These are phyloP conservation scores for Kwoniella mangroviensis DNA, from an alignment of 768 basidiomycete genomes.

Conservation along the genomic window DNA sequence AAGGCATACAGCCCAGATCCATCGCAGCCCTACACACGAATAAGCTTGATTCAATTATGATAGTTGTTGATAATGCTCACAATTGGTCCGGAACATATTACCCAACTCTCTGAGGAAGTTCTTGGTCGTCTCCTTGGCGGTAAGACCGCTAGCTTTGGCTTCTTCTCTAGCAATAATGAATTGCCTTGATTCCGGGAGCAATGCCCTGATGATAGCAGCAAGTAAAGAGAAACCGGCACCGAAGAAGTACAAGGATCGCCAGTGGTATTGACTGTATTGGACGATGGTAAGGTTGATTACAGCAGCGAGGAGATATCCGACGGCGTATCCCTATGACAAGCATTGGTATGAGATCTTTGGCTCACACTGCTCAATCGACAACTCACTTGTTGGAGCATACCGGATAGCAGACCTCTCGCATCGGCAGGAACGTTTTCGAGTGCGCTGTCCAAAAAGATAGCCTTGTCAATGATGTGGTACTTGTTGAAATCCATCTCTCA, in stretches of 20 bases:
- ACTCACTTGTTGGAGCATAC: constrained; percentile 72
- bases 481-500: not conserved
- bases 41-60: not conserved
- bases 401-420: constrained; percentile 80
- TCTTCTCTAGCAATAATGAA: constrained; percentile 67
- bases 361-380: not conserved
- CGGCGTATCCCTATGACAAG: constrained; percentile 53
- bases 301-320: constrained; percentile 82
- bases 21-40: constrained; percentile 64
- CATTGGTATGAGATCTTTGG: not conserved
- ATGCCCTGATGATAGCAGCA: constrained; percentile 69
- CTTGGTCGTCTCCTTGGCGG: constrained; percentile 65
- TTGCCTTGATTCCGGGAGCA: constrained; percentile 76
- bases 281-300: constrained; percentile 72
- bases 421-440: constrained; percentile 89
- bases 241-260: constrained; percentile 84
- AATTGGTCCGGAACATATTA: constrained; percentile 80
- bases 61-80: constrained; percentile 11
- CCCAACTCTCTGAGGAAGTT: constrained; percentile 74
- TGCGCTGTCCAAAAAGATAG: constrained; percentile 61
- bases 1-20: constrained; percentile 80
- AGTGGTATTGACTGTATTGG: constrained; percentile 58
- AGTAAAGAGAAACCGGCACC: constrained; percentile 71
- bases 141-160: constrained; percentile 61
- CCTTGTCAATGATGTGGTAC: not conserved